Conservation (phyloP, 306 rosid species). For the Casuarina glauca region DNA sequence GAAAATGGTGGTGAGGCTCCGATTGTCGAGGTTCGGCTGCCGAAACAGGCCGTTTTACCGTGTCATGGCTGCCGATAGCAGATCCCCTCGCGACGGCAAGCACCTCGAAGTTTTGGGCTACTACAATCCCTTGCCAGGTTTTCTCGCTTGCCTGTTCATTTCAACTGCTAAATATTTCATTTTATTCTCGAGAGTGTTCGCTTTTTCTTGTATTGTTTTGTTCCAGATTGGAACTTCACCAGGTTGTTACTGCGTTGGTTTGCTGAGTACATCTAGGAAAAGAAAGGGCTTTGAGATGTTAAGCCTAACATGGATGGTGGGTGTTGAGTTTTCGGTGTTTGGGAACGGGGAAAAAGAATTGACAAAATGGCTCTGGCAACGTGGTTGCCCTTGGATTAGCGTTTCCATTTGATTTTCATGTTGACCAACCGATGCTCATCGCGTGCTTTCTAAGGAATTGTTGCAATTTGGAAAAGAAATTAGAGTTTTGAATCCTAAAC, state of each 20-base stretch:
- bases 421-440: neutral
- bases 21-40: constrained; percentile 83
- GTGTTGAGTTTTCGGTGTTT: neutral
- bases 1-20: constrained; percentile 81
- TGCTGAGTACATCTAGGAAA: neutral
- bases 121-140: constrained; percentile 92
- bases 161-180: neutral
- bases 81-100: constrained; percentile 90
- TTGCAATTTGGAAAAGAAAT: constrained; percentile 10
- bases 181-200: neutral
- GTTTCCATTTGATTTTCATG: neutral
- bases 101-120: constrained; percentile 89
- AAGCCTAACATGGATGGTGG: neutral
- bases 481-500: neutral
- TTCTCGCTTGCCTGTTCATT: neutral
- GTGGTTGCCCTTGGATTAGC: neutral
- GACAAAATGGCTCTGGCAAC: too few relatives aligned
- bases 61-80: constrained; percentile 88
- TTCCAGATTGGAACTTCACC: neutral
- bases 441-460: neutral
- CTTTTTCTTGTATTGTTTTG: neutral
- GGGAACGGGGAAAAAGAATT: neutral
- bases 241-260: neutral
- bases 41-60: constrained; percentile 86
- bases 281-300: neutral